A percentile compares a stretch with the other conserved stretches of the same genome.
Evolutionary conservation across 129 eudicot genomes (phyloP).

Genomic region (Flaveria robusta): DNA sequence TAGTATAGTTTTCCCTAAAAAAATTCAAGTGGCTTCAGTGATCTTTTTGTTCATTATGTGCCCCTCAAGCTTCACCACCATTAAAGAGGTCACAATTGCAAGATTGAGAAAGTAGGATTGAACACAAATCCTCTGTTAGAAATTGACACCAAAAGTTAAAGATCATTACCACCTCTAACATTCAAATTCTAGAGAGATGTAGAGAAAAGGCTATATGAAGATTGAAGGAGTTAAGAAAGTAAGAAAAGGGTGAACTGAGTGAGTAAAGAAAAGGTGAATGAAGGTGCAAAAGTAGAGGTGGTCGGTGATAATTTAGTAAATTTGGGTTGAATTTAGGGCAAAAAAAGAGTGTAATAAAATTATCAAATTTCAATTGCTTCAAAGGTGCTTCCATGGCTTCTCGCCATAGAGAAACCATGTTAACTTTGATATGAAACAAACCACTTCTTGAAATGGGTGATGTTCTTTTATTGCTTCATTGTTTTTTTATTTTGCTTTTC

Average conservation of each 20-base stretch:
- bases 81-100: constrained; percentile 14
- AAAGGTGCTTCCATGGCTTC: constrained; percentile 76
- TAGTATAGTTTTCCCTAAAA: no score
- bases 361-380: constrained; percentile 38
- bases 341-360: constrained; percentile 26
- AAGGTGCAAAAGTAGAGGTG: constrained; percentile 11
- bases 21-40: constrained; percentile 60
- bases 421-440: constrained; percentile 27
- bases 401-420: constrained; percentile 37
- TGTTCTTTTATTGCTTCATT: not conserved
- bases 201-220: constrained; percentile 66
- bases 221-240: constrained; percentile 46
- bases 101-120: constrained; percentile 37
- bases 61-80: constrained; percentile 42
- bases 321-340: constrained; percentile 29
- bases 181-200: constrained; percentile 84
- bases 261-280: no score
- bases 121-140: constrained; percentile 64
- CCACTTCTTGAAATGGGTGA: constrained; percentile 25
- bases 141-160: constrained; percentile 42
- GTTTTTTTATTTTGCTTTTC: not conserved
- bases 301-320: constrained; percentile 35
- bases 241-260: constrained; percentile 39
- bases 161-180: constrained; percentile 87
- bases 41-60: constrained; percentile 42